These are phyloP conservation scores for Epichloe scottii DNA, from an alignment of 2,329 filamentous ascomycete species.

Conservation along the genomic window DNA sequence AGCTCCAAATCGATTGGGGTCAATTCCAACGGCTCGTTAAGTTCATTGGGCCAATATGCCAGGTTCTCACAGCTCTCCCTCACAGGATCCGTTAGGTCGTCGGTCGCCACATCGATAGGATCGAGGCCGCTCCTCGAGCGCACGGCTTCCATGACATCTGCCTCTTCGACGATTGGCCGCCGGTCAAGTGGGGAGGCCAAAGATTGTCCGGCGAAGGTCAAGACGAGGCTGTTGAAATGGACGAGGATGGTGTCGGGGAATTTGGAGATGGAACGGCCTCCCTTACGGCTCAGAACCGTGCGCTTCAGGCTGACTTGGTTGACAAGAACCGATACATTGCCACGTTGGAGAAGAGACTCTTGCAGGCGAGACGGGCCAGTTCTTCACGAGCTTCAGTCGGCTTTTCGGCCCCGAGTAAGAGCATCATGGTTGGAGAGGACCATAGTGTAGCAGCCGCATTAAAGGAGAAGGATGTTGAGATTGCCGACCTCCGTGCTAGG, in stretches of 20 bases:
- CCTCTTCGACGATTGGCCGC: conserved; percentile 44
- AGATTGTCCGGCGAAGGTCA: conserved; percentile 30
- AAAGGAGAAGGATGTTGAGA: conserved; percentile 85
- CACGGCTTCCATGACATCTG: conserved; percentile 55
- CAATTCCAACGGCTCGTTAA: conserved; percentile 63
- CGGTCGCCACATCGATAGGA: conserved; percentile 50
- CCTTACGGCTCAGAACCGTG: conserved; percentile 70
- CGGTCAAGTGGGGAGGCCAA: conserved; percentile 30
- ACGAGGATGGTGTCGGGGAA: conserved; percentile 60
- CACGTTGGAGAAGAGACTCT: conserved; percentile 79
- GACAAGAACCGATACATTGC: conserved; percentile 96
- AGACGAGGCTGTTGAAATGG: conserved; percentile 39
- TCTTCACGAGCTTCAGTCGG: conserved; percentile 76
- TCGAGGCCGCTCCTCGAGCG: conserved; percentile 44
- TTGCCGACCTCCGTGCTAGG: conserved; percentile 75
- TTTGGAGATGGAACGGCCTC: conserved; percentile 80
- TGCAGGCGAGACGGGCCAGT: conserved; percentile 83
- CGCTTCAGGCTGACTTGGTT: conserved; percentile 87
- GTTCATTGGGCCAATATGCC: conserved; percentile 49
- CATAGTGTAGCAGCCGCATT: conserved; percentile 60
- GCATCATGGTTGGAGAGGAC: conserved; percentile 64
- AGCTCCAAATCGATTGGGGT: conserved; percentile 94
- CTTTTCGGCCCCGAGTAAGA: conserved; percentile 47
- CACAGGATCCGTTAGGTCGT: conserved; percentile 52
- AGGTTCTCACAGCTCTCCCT: conserved; percentile 48